A percentile compares a stretch with the other conserved stretches of the same genome.
These are phyloP conservation scores for Penicillium sp. DNA, from an alignment of 2,329 filamentous ascomycete genomes.

Conservation along the genomic window DNA sequence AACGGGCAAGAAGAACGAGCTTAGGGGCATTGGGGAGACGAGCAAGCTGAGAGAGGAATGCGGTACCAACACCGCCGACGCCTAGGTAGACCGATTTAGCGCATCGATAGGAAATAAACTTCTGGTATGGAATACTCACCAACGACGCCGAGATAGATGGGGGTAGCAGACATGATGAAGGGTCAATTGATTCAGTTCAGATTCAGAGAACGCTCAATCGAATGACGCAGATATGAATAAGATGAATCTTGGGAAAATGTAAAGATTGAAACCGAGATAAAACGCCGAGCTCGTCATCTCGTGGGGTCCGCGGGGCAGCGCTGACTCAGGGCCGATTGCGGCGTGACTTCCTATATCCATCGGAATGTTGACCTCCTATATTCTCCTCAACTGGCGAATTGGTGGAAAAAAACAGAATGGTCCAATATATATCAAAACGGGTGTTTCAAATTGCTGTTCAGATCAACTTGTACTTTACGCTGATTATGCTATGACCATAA, in stretches of 20 bases:
- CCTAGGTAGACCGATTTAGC: constrained; percentile 45
- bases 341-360: neutral
- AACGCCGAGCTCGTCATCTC: constrained; percentile 6
- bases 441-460: neutral
- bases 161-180: constrained; percentile 25
- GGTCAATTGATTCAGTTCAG: neutral
- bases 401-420: neutral
- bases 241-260: neutral
- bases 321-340: neutral
- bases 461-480: neutral
- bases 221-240: neutral
- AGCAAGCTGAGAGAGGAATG: constrained; percentile 81
- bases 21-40: constrained; percentile 67
- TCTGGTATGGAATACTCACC: constrained; percentile 26
- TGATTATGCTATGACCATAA: neutral
- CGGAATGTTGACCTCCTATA: neutral
- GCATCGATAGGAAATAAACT: neutral
- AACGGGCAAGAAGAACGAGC: constrained; percentile 82
- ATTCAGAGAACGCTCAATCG: neutral
- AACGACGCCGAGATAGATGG: constrained; percentile 45
- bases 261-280: neutral
- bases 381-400: neutral
- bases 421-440: neutral
- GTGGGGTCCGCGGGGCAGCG: constrained; percentile 8
- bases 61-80: constrained; percentile 87